Conservation (phyloP, 2,329 filamentous ascomycete species). For the Fusarium tjaetaba region DNA sequence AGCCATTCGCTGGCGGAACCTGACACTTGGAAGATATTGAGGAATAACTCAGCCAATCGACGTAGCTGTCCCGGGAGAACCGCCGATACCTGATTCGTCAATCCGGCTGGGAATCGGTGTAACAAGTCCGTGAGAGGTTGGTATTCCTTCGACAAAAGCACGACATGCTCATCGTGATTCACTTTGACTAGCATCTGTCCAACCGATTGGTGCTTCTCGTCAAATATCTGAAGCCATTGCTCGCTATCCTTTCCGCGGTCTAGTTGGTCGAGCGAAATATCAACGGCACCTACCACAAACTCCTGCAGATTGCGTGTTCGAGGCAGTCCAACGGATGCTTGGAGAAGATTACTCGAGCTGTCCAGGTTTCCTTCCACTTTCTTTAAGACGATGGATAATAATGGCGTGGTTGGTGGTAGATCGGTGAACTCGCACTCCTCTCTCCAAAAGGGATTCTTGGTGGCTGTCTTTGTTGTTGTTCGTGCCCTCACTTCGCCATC, state of each 20-base stretch:
- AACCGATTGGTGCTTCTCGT: slow-evolving; percentile 78
- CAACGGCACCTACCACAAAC: slow-evolving; percentile 75
- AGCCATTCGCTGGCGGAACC: slow-evolving; percentile 88
- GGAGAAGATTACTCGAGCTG: slow-evolving; percentile 49
- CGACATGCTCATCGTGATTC: slow-evolving; percentile 87
- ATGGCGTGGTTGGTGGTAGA: slow-evolving; percentile 74
- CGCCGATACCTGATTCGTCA: slow-evolving; percentile 86
- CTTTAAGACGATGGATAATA: slow-evolving; percentile 77
- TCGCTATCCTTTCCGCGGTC: slow-evolving; percentile 82
- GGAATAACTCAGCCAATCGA: slow-evolving; percentile 82
- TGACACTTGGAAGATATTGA: slow-evolving; percentile 96
- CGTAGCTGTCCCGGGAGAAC: slow-evolving; percentile 81
- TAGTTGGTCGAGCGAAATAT: slow-evolving; percentile 81
- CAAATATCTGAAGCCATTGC: slow-evolving; percentile 86
- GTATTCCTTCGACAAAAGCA: slow-evolving; percentile 88
- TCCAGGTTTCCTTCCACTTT: slow-evolving; percentile 64
- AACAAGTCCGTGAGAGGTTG: slow-evolving; percentile 82
- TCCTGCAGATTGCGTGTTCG: slow-evolving; percentile 60
- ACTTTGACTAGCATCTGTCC: slow-evolving; percentile 88
- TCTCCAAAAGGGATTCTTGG: slow-evolving; percentile 82
- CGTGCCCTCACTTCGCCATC: slow-evolving; percentile 82
- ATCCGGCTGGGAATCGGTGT: slow-evolving; percentile 82
- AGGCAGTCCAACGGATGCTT: slow-evolving; percentile 42
- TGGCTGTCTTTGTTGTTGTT: slow-evolving; percentile 76
- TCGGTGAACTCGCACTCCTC: slow-evolving; percentile 83